Evolutionary conservation across 169 alveolate genomes (phyloP).

Genomic region (Eimeria acervulina): DNA sequence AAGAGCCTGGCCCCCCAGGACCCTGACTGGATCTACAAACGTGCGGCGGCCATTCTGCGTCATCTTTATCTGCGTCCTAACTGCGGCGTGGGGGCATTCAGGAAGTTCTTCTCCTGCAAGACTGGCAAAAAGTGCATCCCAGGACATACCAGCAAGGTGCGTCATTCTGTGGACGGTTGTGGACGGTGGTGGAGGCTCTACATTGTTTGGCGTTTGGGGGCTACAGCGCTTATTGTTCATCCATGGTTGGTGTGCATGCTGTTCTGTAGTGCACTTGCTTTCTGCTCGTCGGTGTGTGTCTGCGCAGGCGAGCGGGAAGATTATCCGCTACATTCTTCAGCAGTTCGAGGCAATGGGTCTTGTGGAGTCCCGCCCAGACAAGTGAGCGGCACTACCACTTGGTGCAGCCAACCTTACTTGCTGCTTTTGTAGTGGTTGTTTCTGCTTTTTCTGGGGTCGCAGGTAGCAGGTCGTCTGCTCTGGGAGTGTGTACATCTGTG

Average conservation of each 20-base stretch:
- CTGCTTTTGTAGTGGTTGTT: not conserved
- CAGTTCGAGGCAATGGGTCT: constrained; percentile 96
- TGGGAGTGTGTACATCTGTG: not conserved
- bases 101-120: constrained; percentile 96
- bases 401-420: not conserved
- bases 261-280: not conserved
- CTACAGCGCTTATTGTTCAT: not conserved
- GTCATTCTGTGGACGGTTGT: not conserved
- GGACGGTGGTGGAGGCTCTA: not conserved
- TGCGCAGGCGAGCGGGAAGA: constrained; percentile 96
- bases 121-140: constrained; percentile 96
- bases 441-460: not conserved
- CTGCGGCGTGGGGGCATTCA: constrained; percentile 95
- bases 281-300: not conserved
- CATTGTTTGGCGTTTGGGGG: not conserved
- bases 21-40: constrained; percentile 97
- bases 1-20: constrained; percentile 97
- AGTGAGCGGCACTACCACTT: not conserved
- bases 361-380: constrained; percentile 94
- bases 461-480: not conserved
- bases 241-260: not conserved
- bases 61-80: constrained; percentile 96
- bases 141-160: constrained; percentile 91
- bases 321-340: constrained; percentile 96
- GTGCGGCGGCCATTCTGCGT: constrained; percentile 98